Base-by-base conservation (phyloP, 805 yeast genomes). In the Grigorovia transvaalensis region DNA sequence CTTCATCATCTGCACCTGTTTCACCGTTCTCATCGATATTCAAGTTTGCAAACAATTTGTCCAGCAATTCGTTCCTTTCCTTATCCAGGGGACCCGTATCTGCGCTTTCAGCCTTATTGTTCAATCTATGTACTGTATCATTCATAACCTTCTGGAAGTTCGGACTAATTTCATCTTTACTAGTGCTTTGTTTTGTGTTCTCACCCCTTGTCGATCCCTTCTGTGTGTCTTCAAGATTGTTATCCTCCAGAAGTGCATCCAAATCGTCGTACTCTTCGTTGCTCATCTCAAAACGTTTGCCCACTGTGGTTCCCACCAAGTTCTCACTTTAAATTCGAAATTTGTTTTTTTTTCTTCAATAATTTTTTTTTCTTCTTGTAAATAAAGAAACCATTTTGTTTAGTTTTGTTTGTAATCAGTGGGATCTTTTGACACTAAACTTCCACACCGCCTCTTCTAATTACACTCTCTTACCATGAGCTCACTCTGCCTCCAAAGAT, bases 221-320 rank as follows among this genome's bases (percentile, higher is more conserved):
- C 15, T 9, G 38, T 33, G 38, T 33, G 38, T 4, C 38, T 2
- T 13, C 42, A 38, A 15, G 3, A 15, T 57, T 56, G 63, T 86
- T 86, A 56, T 89, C 96, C 62, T 89, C 96, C 49, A 91, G 73
- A 54, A 88, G 74, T 60, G 88, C 96, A 58, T 87, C 95, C 55
- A 87, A 75, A 58, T 87, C 95, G 60, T 83, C 88, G 49, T 80
- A 70, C 50, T 81, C 61, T 91, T 59, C 81, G 85, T 49, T 78
- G 68, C 51, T 78, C 48, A 40, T 44, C 35, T 6, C 27, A 23
- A 23, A 23, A 6, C 6, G 27, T n/a, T 49, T 17, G 15, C 40
- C 29, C 2, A 20, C 9, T 20, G 47, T 33, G 44, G 6, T 23
- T 23, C 27, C 27, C 27, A n/a, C n/a, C n/a, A n/a, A n/a, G n/a